A percentile compares a stretch with the other conserved stretches of the same genome.
Conservation (phyloP, 169 alveolate genomes). For the Cryptosporidium viatorum region DNA sequence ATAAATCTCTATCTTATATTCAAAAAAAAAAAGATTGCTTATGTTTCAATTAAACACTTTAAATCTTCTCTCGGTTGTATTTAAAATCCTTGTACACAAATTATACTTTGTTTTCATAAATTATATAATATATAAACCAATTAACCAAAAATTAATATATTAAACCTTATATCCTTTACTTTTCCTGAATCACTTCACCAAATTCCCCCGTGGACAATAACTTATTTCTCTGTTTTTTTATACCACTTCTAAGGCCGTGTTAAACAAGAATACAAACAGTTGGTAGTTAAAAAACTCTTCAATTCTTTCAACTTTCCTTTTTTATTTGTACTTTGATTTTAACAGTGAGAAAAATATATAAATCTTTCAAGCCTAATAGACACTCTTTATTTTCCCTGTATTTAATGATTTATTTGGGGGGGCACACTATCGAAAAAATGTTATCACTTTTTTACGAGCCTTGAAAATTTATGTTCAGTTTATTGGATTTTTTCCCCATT, state of each 20-base stretch:
- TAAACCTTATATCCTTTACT: not conserved
- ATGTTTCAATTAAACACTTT: not conserved
- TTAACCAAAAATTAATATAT: slow-evolving; percentile 3
- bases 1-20: not conserved
- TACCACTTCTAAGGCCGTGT: slow-evolving; percentile 2
- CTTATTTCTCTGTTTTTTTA: not conserved
- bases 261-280: slow-evolving; percentile 19
- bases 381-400: slow-evolving; percentile 14
- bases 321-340: not conserved
- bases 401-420: slow-evolving; percentile 1
- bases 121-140: not conserved
- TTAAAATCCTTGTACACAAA: too few species aligned
- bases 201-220: not conserved
- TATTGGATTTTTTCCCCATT: slow-evolving; percentile 1
- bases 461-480: not conserved
- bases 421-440: slow-evolving; percentile 26
- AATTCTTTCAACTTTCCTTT: not conserved
- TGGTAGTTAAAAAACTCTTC: not conserved
- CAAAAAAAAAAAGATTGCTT: not conserved
- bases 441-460: slow-evolving; percentile 21
- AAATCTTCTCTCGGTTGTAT: not conserved
- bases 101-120: not conserved
- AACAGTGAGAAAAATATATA: slow-evolving; percentile 5
- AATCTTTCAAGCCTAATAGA: not conserved
- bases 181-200: not conserved